Base-by-base conservation (phyloP, 2,329 filamentous ascomycete species). In the Phyllosticta paracitricarpa region DNA sequence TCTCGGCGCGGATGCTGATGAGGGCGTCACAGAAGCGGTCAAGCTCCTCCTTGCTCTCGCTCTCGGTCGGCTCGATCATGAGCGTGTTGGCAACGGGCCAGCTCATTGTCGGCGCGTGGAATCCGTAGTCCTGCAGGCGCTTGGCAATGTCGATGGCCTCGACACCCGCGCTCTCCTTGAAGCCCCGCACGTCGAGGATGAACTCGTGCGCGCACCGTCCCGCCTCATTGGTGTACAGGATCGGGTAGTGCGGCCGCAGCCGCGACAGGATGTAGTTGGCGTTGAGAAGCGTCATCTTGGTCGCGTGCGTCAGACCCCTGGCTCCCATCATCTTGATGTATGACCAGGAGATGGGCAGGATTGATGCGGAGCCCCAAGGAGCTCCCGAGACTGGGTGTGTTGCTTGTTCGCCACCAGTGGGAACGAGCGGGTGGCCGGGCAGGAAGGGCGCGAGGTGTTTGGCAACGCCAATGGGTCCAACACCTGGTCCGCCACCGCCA, bases 21-120 rank as follows among this genome's bases (percentile, higher is more conserved):
- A 97, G 79, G 0, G 93, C 91, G 65, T 97, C 88, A 64, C 91
- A 89, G 80, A 97, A 97, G 24, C 93, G 87, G 75, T 97, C 93
- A 2, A 97, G 84, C 79, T 97, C 93, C 64, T 88, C 88, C 74
- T 94, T 92, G 75, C 84, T 89, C 79, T 97, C 93, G 14, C 88
- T 92, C 77, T 97, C 93, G 0, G 93, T 97, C 2, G 93, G 93
- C 79, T 97, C 93, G 66, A 97, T 96, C 93, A 97, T 97, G 54
- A 97, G 84, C 0, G 93, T 97, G 77, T 95, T 95, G 58, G 90
- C 84, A 2, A 97, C 91, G 1, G 93, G 93, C 89, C 90, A 97
- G 72, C 87, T 91, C 93, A 97, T 97, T 59, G 93, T 97, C 0
- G 93, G 93, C 1, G 92, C 89, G 75, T 97, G 93, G 84, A 97